Evolutionary conservation across 169 alveolate genomes (phyloP), one percentile per base, ranked within the genome.

Genomic region (Cryptosporidium parvum): DNA sequence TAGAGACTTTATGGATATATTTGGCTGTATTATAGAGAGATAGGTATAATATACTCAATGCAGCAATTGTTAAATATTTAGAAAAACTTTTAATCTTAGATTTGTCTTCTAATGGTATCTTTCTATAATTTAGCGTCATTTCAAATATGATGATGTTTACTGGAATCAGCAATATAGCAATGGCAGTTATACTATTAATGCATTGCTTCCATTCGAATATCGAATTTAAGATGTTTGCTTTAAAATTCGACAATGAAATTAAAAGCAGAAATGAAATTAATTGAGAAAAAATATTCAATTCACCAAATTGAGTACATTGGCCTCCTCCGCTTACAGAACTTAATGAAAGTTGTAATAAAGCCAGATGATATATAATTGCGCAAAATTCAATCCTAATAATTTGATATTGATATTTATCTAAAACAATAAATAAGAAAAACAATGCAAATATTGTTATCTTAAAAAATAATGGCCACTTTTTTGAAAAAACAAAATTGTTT

Each of bases 211-310:
- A 73, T 16, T 73, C 86, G n/a, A 35, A 33, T 53, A 10, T 16
- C 8, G 29, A 33, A 53, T 33, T 21, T 33, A 21, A 16, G 18
- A 33, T 21, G 3, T 52, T 58, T 10, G 16, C 21, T 42, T 44
- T 44, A 42, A 80, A 6, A 37, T 62, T 80, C 21, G 59, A 35
- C 14, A 80, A 42, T 4, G 89, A 80, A 31, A 80, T 61, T 65
- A 80, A 14, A 26, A 80, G 65, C 23, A 48, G 56, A 58, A 42
- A 80, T 14, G 80, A 59, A 42, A 45, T 44, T 29, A 80, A 8
- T 62, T 80, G 89, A 10, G 89, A 80, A 44, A 65, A 44, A 21
- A 80, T 62, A 45, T 80, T 80, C 21, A 80, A 80, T 62, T 80
- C 89, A 35, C 89, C 75, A 48, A 80, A 80, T 45, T 62, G 56